Evolutionary conservation across 1,139 yeast genomes (phyloP).

Genomic region (Yamadazyma aaseri): DNA sequence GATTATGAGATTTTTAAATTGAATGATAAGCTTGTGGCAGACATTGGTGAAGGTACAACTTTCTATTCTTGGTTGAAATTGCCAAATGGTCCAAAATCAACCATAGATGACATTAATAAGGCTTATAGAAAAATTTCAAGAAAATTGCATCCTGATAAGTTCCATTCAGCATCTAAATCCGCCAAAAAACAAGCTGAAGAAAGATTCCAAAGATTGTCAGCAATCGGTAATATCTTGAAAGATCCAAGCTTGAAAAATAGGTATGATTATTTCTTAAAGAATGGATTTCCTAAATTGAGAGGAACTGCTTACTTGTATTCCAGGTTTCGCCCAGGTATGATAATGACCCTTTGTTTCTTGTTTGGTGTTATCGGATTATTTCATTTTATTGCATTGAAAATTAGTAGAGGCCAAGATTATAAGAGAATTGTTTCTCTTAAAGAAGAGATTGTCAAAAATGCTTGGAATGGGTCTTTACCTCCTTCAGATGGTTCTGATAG

Average conservation of each 20-base stretch:
- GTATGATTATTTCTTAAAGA: slow-evolving; percentile 78
- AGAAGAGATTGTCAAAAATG: slow-evolving; percentile 51
- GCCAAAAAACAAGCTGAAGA: slow-evolving; percentile 49
- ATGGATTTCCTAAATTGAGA: slow-evolving; percentile 86
- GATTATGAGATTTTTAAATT: slow-evolving; percentile 82
- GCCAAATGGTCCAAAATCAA: slow-evolving; percentile 50
- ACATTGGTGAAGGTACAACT: slow-evolving; percentile 60
- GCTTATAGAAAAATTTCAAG: slow-evolving; percentile 75
- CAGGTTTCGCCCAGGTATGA: slow-evolving; percentile 60
- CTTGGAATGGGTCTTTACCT: slow-evolving; percentile 60
- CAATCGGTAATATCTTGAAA: slow-evolving; percentile 71
- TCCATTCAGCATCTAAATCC: slow-evolving; percentile 38
- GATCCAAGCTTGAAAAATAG: slow-evolving; percentile 61
- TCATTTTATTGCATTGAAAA: slow-evolving; percentile 56
- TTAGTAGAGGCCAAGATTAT: slow-evolving; percentile 60
- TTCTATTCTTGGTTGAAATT: slow-evolving; percentile 71
- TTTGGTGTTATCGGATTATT: slow-evolving; percentile 50
- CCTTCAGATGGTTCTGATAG: slow-evolving; percentile 48
- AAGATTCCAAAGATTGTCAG: slow-evolving; percentile 71
- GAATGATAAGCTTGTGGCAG: slow-evolving; percentile 62
- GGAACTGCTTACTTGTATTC: slow-evolving; percentile 52
- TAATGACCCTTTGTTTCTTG: slow-evolving; percentile 50
- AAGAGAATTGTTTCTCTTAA: slow-evolving; percentile 56
- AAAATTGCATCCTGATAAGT: slow-evolving; percentile 81
- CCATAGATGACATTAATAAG: slow-evolving; percentile 62